Conservation (phyloP, 371 early-diverging fungal genomes). For the Entomophthora muscae region DNA sequence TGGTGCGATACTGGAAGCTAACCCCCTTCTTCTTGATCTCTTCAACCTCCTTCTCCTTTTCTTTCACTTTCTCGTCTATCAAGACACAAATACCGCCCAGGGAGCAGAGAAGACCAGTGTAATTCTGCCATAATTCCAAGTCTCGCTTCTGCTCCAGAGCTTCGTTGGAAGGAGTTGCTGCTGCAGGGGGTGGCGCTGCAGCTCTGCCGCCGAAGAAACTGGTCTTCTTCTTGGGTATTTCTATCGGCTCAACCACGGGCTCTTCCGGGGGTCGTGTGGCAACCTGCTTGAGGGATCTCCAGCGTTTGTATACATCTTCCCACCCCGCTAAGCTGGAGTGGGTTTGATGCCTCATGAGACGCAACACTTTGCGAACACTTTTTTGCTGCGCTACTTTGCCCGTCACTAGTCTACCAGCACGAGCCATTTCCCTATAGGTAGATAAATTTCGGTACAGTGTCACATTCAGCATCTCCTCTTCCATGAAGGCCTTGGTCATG, state of each 20-base stretch:
- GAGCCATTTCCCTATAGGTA: conserved; percentile 50
- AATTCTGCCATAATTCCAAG: conserved; percentile 46
- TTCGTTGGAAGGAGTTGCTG: not conserved
- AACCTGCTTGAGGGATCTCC: conserved; percentile 42
- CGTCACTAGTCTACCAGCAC: conserved; percentile 33
- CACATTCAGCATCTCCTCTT: conserved; percentile 28
- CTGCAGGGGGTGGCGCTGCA: conserved; percentile 14
- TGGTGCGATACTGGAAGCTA: conserved; percentile 14
- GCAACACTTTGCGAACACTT: conserved; percentile 45
- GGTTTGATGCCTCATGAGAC: conserved; percentile 45
- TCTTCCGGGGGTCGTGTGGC: conserved; percentile 29
- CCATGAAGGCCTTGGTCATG: conserved; percentile 31
- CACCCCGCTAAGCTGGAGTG: conserved; percentile 67
- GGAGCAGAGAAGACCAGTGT: conserved; percentile 70
- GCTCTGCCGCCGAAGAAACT: conserved; percentile 10
- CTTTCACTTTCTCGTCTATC: conserved; percentile 12
- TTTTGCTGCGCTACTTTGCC: conserved; percentile 61
- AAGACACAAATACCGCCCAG: conserved; percentile 55
- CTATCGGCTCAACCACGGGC: conserved; percentile 13
- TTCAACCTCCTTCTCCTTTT: conserved; percentile 14
- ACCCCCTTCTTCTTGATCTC: conserved; percentile 9
- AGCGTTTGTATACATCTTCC: conserved; percentile 69
- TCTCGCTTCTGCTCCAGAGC: conserved; percentile 9
- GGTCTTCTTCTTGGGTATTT: conserved; percentile 11
- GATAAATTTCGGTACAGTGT: conserved; percentile 49